Evolutionary conservation across 2,329 filamentous ascomycete genomes (phyloP).

Genomic region (Teratosphaeria pseudoeucalypti): DNA sequence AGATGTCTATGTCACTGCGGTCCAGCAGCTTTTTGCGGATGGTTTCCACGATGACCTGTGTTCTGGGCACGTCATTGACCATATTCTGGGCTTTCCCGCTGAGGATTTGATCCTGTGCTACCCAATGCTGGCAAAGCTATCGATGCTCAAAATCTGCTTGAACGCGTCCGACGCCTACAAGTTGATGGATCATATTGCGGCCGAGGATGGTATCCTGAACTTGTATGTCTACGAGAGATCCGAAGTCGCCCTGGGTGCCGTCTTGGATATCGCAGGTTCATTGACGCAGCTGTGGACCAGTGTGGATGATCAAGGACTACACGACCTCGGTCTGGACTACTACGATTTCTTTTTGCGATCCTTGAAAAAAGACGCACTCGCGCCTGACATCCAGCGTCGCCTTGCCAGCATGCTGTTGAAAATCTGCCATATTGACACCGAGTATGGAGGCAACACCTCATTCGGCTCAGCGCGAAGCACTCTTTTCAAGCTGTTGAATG

Average conservation of each 20-base stretch:
- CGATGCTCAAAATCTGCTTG: constrained; percentile 16
- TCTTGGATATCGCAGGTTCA: constrained; percentile 57
- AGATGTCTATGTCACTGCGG: neutral
- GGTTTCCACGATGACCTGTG: neutral
- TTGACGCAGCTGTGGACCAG: constrained; percentile 55
- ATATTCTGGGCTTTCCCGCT: constrained; percentile 13
- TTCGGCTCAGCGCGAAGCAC: constrained; percentile 58
- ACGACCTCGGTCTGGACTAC: constrained; percentile 59
- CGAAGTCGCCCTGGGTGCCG: constrained; percentile 59
- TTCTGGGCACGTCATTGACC: constrained; percentile 13
- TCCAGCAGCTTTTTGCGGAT: neutral
- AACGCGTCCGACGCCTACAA: constrained; percentile 28
- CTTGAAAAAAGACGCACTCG: constrained; percentile 58
- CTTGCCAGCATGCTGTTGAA: constrained; percentile 60
- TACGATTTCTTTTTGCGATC: constrained; percentile 67
- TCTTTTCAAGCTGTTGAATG: constrained; percentile 61
- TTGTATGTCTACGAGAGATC: constrained; percentile 57
- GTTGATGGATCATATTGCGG: constrained; percentile 38
- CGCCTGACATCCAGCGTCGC: constrained; percentile 55
- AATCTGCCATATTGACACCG: constrained; percentile 55
- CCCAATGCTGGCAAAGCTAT: constrained; percentile 13
- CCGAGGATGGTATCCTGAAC: constrained; percentile 35
- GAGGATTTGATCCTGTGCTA: constrained; percentile 15
- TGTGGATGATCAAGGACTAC: constrained; percentile 46
- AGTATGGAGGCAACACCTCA: constrained; percentile 50